Base-by-base conservation (phyloP, 2,329 filamentous ascomycete species). In the Dactylellina leptospora region DNA sequence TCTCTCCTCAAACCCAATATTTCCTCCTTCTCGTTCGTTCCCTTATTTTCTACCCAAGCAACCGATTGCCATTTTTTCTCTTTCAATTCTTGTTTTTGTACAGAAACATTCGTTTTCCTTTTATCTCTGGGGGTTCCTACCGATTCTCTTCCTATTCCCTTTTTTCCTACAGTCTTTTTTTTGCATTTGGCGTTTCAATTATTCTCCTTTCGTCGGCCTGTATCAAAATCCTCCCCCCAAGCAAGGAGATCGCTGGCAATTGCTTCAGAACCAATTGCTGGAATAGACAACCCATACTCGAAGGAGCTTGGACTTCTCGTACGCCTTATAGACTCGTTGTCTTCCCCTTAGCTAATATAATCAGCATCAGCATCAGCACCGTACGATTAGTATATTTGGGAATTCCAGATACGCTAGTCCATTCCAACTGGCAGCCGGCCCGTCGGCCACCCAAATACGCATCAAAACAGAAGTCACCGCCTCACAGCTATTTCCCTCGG, bases 381-480 rank as follows among this genome's bases (percentile, higher is more conserved):
- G 13, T n/a, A n/a, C n/a, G n/a, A n/a, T n/a, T n/a, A n/a, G n/a
- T n/a, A 48, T 18, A 20, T 2, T n/a, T 25, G 27, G 50, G 22
- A 36, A 55, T 36, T 10, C 20, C 18, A 47, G 58, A 33, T 23
- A 28, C 47, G 18, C 22, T 11, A 10, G 11, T 47, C 50, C 38
- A 30, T 40, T 30, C 22, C 44, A 50, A 66, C 47, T 22, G 27
- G 44, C 51, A 58, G 8, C 28, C 38, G n/a, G 9, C 38, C 8
- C 38, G 27, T 38, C 27, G 36, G 59, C 47, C 16, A 27, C 42
- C 33, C 45, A 68, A 59, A 50, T 33, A 68, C 62, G 62, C 62
- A 68, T 51, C 62, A 59, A 48, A 68, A 68, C 54, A 68, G 62
- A 68, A 68, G 62, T 68, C 68, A 72, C 68, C 45, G 68, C 68